Conservation (phyloP, 2,329 filamentous ascomycete genomes). For the Colletotrichum brevisporum region DNA sequence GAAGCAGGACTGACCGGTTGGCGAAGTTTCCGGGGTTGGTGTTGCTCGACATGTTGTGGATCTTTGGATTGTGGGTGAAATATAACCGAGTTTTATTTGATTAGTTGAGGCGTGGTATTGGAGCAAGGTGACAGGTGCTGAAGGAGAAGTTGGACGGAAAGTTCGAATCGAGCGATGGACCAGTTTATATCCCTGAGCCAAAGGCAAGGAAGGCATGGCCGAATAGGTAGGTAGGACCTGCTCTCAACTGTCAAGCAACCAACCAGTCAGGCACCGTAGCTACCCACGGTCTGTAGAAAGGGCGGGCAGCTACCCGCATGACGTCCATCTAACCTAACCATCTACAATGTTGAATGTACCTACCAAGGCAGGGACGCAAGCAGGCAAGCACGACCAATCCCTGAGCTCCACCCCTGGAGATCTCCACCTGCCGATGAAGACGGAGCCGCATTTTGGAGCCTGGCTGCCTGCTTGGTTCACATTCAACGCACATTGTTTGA, state of each 20-base stretch:
- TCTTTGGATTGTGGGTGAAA: too few relatives aligned
- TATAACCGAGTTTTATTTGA: neutral
- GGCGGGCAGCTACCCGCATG: constrained; percentile 4
- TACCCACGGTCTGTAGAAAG: neutral
- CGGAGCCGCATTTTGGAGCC: neutral
- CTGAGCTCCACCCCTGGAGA: constrained; percentile 16
- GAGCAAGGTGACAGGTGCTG: neutral
- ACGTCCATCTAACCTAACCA: constrained; percentile 4
- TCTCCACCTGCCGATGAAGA: neutral
- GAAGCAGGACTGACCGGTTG: constrained; percentile 29
- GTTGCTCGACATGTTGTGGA: constrained; percentile 2
- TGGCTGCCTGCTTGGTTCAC: neutral
- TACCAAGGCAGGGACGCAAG: constrained; percentile 3
- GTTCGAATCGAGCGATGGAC: neutral
- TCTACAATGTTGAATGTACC: too few relatives aligned
- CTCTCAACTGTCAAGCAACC: neutral
- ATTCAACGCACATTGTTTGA: neutral
- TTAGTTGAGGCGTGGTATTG: neutral
- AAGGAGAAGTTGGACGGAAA: accelerated
- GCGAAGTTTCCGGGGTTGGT: constrained; percentile 6
- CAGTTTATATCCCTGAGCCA: neutral
- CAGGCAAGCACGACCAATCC: constrained; percentile 5
- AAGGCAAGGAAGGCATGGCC: neutral
- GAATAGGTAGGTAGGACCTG: too few relatives aligned
- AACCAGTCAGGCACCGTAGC: neutral